These are phyloP conservation scores for Raffaelea deltoideospora DNA, from an alignment of 2,329 filamentous ascomycete species.

Conservation along the genomic window DNA sequence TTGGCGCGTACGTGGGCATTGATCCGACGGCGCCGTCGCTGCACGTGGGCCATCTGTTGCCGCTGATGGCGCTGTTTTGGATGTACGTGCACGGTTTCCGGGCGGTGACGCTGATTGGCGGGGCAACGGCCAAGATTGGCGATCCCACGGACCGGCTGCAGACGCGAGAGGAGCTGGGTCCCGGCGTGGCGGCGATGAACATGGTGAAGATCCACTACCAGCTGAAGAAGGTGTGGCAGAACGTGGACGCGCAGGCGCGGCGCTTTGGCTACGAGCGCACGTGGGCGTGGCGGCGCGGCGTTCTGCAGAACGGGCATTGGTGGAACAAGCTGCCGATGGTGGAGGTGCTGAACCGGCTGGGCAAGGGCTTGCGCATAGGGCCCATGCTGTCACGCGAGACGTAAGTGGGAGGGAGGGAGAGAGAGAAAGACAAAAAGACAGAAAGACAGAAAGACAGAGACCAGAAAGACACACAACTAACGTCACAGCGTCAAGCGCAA, in stretches of 20 bases:
- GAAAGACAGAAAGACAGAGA: no score
- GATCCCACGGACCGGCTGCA: constrained; percentile 60
- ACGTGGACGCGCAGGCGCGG: constrained; percentile 50
- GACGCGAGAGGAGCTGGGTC: constrained; percentile 38
- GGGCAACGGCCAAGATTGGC: constrained; percentile 63
- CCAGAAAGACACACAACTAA: no score
- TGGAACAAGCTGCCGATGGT: constrained; percentile 55
- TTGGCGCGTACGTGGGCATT: constrained; percentile 66
- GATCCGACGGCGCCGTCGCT: constrained; percentile 69
- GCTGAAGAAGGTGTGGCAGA: constrained; percentile 56
- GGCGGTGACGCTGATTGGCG: constrained; percentile 53
- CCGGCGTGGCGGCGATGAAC: constrained; percentile 43
- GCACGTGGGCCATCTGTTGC: constrained; percentile 66
- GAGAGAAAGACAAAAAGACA: neutral
- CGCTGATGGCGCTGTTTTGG: constrained; percentile 75
- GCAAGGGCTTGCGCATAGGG: constrained; percentile 60
- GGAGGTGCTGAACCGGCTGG: constrained; percentile 62
- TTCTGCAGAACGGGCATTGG: constrained; percentile 79
- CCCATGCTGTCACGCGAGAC: constrained; percentile 64
- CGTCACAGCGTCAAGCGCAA: constrained; percentile 55
- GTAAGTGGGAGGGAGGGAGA: neutral
- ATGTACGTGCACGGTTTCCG: constrained; percentile 63
- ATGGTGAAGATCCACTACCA: constrained; percentile 54
- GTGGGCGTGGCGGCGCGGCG: constrained; percentile 48
- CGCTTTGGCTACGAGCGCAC: constrained; percentile 50